Percentiles rank a stretch among this genome's conserved stretches.
Conservation (phyloP, 129 eudicot genomes). For the Chrysanthemum makinoi region DNA sequence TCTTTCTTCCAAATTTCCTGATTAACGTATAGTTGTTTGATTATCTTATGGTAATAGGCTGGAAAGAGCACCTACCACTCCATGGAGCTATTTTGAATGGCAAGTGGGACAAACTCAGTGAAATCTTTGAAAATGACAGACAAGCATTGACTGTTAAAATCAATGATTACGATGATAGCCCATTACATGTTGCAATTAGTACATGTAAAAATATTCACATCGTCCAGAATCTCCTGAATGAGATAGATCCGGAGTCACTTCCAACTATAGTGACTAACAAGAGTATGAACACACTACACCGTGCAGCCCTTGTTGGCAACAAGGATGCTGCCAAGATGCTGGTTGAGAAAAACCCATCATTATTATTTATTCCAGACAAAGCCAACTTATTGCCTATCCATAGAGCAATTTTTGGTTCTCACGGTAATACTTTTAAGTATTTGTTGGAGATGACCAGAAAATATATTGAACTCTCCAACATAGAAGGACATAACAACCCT, state of each 20-base stretch:
- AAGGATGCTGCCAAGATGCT: slow-evolving; percentile 22
- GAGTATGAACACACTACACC: slow-evolving; percentile 14
- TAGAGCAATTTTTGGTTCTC: slow-evolving; percentile 32
- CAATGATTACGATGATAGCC: slow-evolving; percentile 7
- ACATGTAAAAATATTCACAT: not conserved
- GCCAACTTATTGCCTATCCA: slow-evolving; percentile 7
- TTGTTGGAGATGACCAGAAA: slow-evolving; percentile 5
- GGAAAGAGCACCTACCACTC: not conserved
- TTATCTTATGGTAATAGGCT: slow-evolving; percentile 3
- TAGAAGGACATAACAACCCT: slow-evolving; percentile 7
- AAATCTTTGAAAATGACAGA: not conserved
- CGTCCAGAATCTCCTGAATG: not conserved
- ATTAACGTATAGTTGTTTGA: too few relatives aligned
- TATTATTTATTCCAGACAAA: slow-evolving; percentile 9
- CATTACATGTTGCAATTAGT: slow-evolving; percentile 21
- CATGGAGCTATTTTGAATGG: not conserved
- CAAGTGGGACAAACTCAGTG: slow-evolving; percentile 8
- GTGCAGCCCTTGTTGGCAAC: slow-evolving; percentile 30
- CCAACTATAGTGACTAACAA: not conserved
- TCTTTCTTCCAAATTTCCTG: too few relatives aligned
- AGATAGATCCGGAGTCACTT: not conserved
- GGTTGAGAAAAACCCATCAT: slow-evolving; percentile 18
- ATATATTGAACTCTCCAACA: not conserved
- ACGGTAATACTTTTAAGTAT: not conserved
- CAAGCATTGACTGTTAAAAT: not conserved